These are phyloP conservation scores for Hirschioporus abietinus DNA, from an alignment of 768 basidiomycete genomes.

Conservation along the genomic window DNA sequence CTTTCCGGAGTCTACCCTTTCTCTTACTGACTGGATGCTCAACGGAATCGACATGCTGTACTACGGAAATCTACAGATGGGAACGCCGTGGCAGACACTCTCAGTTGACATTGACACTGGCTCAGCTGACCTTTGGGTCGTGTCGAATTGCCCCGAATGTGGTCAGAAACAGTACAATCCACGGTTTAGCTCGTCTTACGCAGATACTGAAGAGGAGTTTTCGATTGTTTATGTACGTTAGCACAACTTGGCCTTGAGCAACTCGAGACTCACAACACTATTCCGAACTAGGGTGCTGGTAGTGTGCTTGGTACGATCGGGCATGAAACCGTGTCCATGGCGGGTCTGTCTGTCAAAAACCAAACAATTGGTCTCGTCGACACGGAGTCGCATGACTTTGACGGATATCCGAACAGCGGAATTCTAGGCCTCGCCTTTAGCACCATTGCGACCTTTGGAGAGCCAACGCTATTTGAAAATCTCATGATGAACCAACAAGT, in stretches of 20 bases:
- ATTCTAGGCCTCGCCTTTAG: conserved; percentile 60
- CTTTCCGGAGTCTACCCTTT: conserved; percentile 18
- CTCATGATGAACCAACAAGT: conserved; percentile 39
- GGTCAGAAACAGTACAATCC: conserved; percentile 33
- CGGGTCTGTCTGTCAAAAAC: conserved; percentile 34
- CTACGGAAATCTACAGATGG: conserved; percentile 43
- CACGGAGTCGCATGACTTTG: conserved; percentile 44
- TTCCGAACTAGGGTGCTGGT: conserved; percentile 42
- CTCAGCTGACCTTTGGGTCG: conserved; percentile 60
- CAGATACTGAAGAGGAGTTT: conserved; percentile 26
- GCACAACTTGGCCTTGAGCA: not conserved
- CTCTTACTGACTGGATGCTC: conserved; percentile 35
- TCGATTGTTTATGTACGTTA: conserved; percentile 39
- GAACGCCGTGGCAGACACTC: conserved; percentile 48
- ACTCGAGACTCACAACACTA: not conserved
- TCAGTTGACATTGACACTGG: conserved; percentile 66
- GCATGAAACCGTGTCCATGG: conserved; percentile 46
- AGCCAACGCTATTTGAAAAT: conserved; percentile 62
- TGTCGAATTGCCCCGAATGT: conserved; percentile 35
- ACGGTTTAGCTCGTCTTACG: conserved; percentile 37
- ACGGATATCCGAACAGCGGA: conserved; percentile 46
- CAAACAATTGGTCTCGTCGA: conserved; percentile 56
- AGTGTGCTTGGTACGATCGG: conserved; percentile 43
- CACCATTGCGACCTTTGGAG: conserved; percentile 39
- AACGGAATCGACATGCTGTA: conserved; percentile 41